Base-by-base conservation (phyloP, 768 basidiomycete species). In the Kwoniella dejecticola region DNA sequence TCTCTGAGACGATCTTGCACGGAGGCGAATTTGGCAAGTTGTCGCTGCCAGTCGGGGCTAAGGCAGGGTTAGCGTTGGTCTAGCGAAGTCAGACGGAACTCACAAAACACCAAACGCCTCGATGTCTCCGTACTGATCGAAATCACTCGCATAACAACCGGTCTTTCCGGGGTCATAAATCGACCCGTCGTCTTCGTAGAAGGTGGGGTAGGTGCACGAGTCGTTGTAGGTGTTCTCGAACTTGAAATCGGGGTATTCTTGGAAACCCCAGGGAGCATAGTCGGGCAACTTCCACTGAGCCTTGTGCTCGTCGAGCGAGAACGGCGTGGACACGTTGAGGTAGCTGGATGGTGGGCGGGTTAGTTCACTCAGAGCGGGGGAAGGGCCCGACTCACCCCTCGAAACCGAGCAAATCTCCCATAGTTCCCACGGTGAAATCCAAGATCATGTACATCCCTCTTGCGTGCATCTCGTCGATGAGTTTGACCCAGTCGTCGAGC, bases 41-140 rank as follows among this genome's bases (percentile, higher is more conserved):
- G 89, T 83, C 93, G 92, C 74, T 95, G 85, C 89, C 79, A 80
- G 72, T 77, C 79, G 45, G 77, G 77, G 72, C 72, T 73, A 62
- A 12, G 17, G 2, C 27, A 52, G 19, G 4, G 27, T 59, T 36
- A 60, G 50, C 48, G 27, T 33, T 42, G 21, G 19, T 26, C 36
- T 17, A 21, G 19, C 33, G 7, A 31, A 19, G 48, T n/a, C 12
- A 10, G 7, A 27, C 24, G 2, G 44, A 87, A 92, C 80, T 91
- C 88, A 45, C 89, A 90, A 80, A 29, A 96, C 92, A 87, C 93
- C 93, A 75, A 95, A 95, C 65, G 93, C 93, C 78, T 96, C 93
- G 86, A 91, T 91, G 80, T 96, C 93, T 64, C 93, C 93, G 69
- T 89, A 96, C 63, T 95, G 92, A 79, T 96, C 93, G 69, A 95